Base-by-base conservation (phyloP, 768 basidiomycete genomes). In the Pisolithus albus region DNA sequence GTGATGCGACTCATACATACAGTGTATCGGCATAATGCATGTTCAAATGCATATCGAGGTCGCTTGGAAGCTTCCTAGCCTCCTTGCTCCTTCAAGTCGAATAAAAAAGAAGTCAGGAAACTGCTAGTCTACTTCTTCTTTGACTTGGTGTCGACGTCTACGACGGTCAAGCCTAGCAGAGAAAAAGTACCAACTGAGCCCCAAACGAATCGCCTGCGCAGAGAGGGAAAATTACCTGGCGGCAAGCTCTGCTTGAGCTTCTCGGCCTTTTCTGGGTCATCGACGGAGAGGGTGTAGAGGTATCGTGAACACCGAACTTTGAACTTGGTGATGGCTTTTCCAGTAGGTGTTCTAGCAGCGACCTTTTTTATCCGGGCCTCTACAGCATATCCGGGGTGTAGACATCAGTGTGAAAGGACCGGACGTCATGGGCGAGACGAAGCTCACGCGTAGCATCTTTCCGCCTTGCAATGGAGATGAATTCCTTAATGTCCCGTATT, bases 301-400 rank as follows among this genome's bases (percentile, higher is more conserved):
- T 93, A 93, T 70, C 89, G 81, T 54, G 89, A 87, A 78, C 94
- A 97, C 70, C 96, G 82, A 68, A 99, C 83, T 82, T 99, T 99
- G 84, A 98, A 97, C 77, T 98, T 99, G 67, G 89, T 95, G 73
- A 83, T 78, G 34, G 78, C 76, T 75, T 91, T 91, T 62, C 82
- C 86, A 46, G 79, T 78, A 32, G 82, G 68, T 28, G 76, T 71
- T 69, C 78, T 82, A 37, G 87, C 74, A 53, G 81, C 77, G 55
- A 86, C 86, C 79, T 94, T 96, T 79, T 97, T 98, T 83, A 98
- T 96, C 73, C 92, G 90, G 54, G 90, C 92, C 80, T 92, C 95
- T 97, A 71, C 23, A 26, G n/a, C 34, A 34, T 16, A n/a, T 46
- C 24, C 26, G 34, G 21, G 26, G 8, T 7, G 46, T 16, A 19